A percentile compares a stretch with the other conserved stretches of the same genome.
Evolutionary conservation across 2,329 filamentous ascomycete genomes (phyloP).

Genomic region (Xylariales sp.): DNA sequence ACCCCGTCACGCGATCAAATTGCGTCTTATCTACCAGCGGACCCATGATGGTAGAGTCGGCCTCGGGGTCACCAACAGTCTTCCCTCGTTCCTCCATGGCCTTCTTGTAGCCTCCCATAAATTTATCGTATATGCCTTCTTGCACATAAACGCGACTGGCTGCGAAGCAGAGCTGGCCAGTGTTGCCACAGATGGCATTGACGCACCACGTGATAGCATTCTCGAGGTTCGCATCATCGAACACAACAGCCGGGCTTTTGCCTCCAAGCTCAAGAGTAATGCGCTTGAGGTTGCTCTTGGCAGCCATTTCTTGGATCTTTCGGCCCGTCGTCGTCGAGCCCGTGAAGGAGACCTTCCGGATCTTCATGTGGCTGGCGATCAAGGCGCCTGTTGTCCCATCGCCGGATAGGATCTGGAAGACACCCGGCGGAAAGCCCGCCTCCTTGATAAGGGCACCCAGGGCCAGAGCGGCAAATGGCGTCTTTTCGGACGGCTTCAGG

Average conservation of each 20-base stretch:
- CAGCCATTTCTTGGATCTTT: constrained; percentile 59
- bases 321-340: constrained; percentile 64
- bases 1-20: constrained; percentile 39
- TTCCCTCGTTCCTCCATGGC: constrained; percentile 54
- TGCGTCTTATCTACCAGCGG: constrained; percentile 46
- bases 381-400: constrained; percentile 29
- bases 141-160: constrained; percentile 68
- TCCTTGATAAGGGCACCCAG: constrained; percentile 26
- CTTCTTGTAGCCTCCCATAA: constrained; percentile 53
- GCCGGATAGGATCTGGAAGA: constrained; percentile 35
- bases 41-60: constrained; percentile 54
- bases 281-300: constrained; percentile 60
- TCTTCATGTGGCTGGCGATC: constrained; percentile 20
- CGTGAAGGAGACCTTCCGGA: constrained; percentile 67
- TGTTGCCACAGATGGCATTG: constrained; percentile 59
- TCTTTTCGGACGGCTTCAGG: constrained; percentile 34
- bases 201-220: constrained; percentile 43
- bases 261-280: constrained; percentile 70
- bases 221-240: constrained; percentile 60
- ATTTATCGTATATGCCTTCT: constrained; percentile 50
- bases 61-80: constrained; percentile 57
- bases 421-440: constrained; percentile 35
- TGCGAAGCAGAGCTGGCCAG: constrained; percentile 71
- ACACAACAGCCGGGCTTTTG: constrained; percentile 61
- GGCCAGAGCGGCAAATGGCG: constrained; percentile 26